Evolutionary conservation across 2,329 filamentous ascomycete species (phyloP).

Genomic region (Colletotrichum filicis): DNA sequence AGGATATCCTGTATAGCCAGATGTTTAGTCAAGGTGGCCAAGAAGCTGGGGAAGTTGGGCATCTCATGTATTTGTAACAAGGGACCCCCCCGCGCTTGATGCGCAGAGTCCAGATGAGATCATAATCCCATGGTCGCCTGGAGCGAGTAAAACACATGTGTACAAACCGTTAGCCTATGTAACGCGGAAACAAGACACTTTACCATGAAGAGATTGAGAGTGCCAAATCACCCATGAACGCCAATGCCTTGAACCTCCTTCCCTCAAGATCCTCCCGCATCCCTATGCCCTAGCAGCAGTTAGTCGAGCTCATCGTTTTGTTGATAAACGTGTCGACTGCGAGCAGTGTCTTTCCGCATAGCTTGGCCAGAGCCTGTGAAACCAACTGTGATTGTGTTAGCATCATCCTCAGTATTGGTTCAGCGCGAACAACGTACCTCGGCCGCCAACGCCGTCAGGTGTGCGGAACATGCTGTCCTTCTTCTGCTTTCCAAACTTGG

Average conservation of each 20-base stretch:
- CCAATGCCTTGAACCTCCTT: constrained; percentile 36
- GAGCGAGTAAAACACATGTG: constrained; percentile 13
- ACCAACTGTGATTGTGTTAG: constrained; percentile 71
- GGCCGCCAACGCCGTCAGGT: constrained; percentile 83
- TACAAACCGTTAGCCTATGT: constrained; percentile 35
- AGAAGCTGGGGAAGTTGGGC: constrained; percentile 28
- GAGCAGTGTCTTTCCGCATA: constrained; percentile 91
- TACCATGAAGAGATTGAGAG: constrained; percentile 36
- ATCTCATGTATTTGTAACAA: constrained; percentile 35
- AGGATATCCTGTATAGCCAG: constrained; percentile 33
- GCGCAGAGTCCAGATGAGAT: constrained; percentile 17
- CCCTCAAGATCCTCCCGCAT: constrained; percentile 37
- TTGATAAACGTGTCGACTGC: constrained; percentile 87
- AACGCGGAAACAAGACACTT: constrained; percentile 31
- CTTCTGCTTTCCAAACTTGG: constrained; percentile 77
- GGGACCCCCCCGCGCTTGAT: constrained; percentile 6
- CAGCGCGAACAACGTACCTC: constrained; percentile 70
- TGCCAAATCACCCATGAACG: constrained; percentile 30
- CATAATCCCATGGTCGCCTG: constrained; percentile 19
- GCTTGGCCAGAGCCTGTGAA: constrained; percentile 95
- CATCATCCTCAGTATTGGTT: constrained; percentile 2
- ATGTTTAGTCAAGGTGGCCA: constrained; percentile 31
- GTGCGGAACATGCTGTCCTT: constrained; percentile 99
- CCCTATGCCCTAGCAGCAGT: constrained; percentile 44
- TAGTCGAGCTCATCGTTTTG: constrained; percentile 79